phyloP scores from a whole-genome alignment of 148 eudicot genomes.

The Chenopodium formosanum region DNA sequence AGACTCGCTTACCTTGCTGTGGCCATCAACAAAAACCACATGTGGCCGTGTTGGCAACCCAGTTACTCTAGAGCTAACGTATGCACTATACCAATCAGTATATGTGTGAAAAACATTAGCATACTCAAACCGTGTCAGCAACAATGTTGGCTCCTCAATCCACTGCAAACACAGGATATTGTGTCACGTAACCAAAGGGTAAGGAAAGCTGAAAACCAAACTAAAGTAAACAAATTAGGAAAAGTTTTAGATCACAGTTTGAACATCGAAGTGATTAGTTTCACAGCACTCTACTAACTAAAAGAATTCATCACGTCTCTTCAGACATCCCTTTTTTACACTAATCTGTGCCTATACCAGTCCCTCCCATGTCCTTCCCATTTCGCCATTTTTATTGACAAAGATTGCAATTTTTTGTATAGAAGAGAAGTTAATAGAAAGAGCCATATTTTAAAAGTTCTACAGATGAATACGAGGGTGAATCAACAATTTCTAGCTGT shows the following conservation, averaged over 20 bases:
- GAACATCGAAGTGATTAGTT: background rate
- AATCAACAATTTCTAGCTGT: background rate
- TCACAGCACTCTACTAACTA: background rate
- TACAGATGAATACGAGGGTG: background rate
- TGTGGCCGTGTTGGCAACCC: conserved; percentile 86
- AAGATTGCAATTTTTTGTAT: background rate
- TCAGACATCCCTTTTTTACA: background rate
- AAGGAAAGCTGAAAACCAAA: background rate
- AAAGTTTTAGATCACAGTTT: background rate
- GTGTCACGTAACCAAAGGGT: background rate
- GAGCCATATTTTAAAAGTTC: background rate
- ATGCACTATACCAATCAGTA: conserved; percentile 95
- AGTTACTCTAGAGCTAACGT: conserved; percentile 81
- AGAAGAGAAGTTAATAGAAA: background rate
- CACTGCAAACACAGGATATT: conserved; percentile 50
- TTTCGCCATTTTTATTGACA: background rate
- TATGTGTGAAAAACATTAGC: conserved; percentile 93
- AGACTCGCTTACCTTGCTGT: conserved; percentile 53
- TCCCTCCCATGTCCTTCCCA: background rate
- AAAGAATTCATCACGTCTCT: background rate
- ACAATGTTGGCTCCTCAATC: conserved; percentile 91
- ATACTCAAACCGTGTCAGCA: conserved; percentile 88
- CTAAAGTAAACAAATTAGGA: background rate
- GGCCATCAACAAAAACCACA: conserved; percentile 91
- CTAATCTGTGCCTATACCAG: background rate